Conservation (phyloP, 2,329 filamentous ascomycete species). For the Metarhizium brunneum region DNA sequence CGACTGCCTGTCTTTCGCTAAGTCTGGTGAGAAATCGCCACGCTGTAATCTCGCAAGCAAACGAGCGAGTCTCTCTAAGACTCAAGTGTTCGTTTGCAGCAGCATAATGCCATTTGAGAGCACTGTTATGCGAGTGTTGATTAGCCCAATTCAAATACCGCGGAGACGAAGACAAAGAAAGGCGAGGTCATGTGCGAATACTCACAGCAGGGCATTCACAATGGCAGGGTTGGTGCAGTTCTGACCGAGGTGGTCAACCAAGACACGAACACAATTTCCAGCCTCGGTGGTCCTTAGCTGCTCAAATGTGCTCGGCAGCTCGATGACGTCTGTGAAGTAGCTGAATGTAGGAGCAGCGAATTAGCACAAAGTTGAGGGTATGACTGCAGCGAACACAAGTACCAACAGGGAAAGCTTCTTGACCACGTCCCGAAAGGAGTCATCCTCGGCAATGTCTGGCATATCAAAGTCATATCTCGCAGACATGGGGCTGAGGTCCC, state of each 20-base stretch:
- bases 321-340: conserved; percentile 53
- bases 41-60: conserved; percentile 72
- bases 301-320: conserved; percentile 61
- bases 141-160: not conserved
- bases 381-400: not conserved
- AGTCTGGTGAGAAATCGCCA: conserved; percentile 68
- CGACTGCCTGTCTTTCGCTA: conserved; percentile 63
- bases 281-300: conserved; percentile 60
- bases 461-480: conserved; percentile 28
- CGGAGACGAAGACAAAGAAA: not conserved
- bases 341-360: conserved; percentile 23
- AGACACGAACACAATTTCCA: conserved; percentile 43
- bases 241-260: conserved; percentile 56
- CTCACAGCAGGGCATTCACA: conserved; percentile 65
- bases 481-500: conserved; percentile 26
- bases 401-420: conserved; percentile 56
- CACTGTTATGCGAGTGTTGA: conserved; percentile 33
- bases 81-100: conserved; percentile 53
- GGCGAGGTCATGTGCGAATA: conserved; percentile 14
- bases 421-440: conserved; percentile 54
- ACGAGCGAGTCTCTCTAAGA: conserved; percentile 58
- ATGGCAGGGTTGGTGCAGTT: conserved; percentile 59
- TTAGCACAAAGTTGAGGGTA: not conserved
- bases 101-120: conserved; percentile 66
- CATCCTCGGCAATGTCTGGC: conserved; percentile 47